Base-by-base conservation (phyloP, 2,329 filamentous ascomycete genomes). In the Thelonectria rubi region DNA sequence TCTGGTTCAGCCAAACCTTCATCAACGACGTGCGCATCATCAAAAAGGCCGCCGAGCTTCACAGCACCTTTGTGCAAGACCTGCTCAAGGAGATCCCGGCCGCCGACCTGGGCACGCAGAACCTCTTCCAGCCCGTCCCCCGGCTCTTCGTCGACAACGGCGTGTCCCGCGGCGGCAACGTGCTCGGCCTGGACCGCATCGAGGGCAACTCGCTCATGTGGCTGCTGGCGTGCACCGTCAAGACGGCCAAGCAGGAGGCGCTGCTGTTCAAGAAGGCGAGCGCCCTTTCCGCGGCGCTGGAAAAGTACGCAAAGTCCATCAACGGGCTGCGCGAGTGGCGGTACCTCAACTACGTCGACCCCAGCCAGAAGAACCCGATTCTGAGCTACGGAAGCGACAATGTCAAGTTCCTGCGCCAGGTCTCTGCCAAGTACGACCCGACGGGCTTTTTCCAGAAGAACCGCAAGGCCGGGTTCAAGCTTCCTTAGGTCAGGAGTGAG, bases 271-370 rank as follows among this genome's bases (percentile, higher is more conserved):
- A 64, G 11, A 74, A 75, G 11, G 68, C 24, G 57, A 64, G 5
- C 3, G 50, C 34, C 1, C 62, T 64, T 46, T 37, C 58, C 14
- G 52, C 52, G 2, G 55, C 72, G 0, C 63, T 75, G 18, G 64
- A 74, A 40, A 54, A 60, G 2, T 71, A 70, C 9, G 66, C 75
- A 20, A 62, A 63, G n/a, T 50, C 71, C 45, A 57, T 74, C 10
- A 72, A 71, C 21, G 64, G 70, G 6, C 69, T 73, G 58, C 66
- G 72, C 30, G 67, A 77, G 32, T 79, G 74, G 68, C 70, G 76
- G 30, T 82, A 79, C 64, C 69, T 81, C 39, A 82, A 83, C 68
- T 82, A 82, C 55, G 78, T 79, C 30, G 60, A 63, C 3, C 72
- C 73, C 20, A 62, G 65, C 11, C 71, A 73, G 46, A 76, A 82